phyloP scores from a whole-genome alignment of 345 rosid species.

The Carallia brachiata region DNA sequence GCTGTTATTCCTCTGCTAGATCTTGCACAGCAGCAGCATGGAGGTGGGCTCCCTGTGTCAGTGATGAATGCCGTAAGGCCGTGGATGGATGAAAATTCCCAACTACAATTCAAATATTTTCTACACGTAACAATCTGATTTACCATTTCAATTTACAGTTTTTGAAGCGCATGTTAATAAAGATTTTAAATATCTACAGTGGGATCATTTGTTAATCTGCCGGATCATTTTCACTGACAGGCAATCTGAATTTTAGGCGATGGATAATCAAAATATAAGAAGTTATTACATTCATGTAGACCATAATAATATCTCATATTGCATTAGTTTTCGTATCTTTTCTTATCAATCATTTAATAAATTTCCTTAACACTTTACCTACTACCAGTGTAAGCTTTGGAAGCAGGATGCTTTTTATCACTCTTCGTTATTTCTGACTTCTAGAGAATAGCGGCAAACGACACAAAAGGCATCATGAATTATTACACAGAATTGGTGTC shows the following conservation, averaged over 20 bases:
- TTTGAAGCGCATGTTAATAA: neutral
- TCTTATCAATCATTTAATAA: neutral
- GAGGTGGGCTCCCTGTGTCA: constrained; percentile 98
- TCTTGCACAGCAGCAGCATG: constrained; percentile 99
- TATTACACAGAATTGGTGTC: no score
- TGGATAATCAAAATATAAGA: neutral
- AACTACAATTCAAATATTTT: neutral
- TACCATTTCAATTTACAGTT: neutral
- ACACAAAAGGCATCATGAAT: no score
- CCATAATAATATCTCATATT: neutral
- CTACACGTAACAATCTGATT: neutral
- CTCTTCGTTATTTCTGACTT: neutral
- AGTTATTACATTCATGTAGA: neutral
- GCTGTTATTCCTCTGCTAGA: constrained; percentile 93
- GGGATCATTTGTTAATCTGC: no score
- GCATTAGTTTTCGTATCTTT: neutral
- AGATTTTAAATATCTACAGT: no score
- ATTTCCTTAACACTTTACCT: neutral
- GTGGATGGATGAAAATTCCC: neutral
- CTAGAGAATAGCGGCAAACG: no score
- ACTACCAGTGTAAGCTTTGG: no score
- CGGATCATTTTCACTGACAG: no score
- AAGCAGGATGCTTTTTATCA: neutral
- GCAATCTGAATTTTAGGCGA: neutral
- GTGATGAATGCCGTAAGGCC: constrained; percentile 87